Evolutionary conservation across 1,284 basidiomycete genomes (phyloP), one percentile per base, ranked within the genome.

Genomic region (Boletus semigastroideus): DNA sequence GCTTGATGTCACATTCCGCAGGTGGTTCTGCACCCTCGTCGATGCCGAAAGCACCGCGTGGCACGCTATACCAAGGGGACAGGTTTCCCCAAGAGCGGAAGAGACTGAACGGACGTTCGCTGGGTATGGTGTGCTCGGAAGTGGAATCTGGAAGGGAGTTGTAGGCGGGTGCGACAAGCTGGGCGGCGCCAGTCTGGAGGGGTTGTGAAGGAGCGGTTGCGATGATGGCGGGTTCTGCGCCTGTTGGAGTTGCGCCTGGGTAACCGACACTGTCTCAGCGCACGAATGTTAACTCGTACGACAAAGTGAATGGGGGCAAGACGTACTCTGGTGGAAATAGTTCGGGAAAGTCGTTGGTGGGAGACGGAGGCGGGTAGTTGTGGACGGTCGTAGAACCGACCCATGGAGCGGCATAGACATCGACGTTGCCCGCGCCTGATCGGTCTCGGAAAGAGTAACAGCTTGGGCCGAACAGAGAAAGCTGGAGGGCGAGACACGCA

Each of bases 1-100:
- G 88, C 37, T 82, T 87, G 42, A 94, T 72, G 11, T 74, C 70
- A 67, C 92, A 93, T 5, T 75, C 78, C 28, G 84, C 76, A 7
- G 92, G 92, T 1, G 84, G 72, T 38, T 82, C 79, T 0, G 89
- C 85, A 11, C 79, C 76, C 0, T 90, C 85, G 60, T 87, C 77
- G 9, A 92, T 60, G 2, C 92, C 91, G 69, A 92, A 94, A 2
- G 78, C 73, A 11, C 76, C 79, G 28, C 73, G 75, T n/a, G 75
- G 74, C 41, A 91, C 84, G 52, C 86, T 90, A 68, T 87, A 91
- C 87, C 90, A 92, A 9, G 92, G 92, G 0, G 87, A 84, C 37
- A 94, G 69, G 63, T 92, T 92, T 0, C 92, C 92, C 89, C 91
- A 92, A 43, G 81, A 78, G 61, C 79, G 82, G 69, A 91, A 83